Base-by-base conservation (phyloP, 805 yeast species). In the Lachancea sp. region DNA sequence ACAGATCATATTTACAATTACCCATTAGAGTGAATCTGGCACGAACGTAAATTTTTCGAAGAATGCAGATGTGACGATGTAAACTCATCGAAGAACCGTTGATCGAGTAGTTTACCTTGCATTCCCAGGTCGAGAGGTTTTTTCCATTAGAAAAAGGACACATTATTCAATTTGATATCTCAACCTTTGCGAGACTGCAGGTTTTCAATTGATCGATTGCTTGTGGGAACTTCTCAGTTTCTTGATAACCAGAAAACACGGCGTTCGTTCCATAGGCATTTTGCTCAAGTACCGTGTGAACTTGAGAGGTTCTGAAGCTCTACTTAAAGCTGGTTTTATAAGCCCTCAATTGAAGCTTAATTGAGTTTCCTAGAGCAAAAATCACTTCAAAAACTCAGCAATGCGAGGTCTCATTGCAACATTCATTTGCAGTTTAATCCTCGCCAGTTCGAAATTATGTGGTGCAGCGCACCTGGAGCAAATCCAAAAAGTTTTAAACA, bases 381-480 rank as follows among this genome's bases (percentile, higher is more conserved):
- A 22, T 22, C 4, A 8, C 11, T 30, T 10, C 5, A 13, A 30
- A 30, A 30, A n/a, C n/a, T n/a, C n/a, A n/a, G n/a, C n/a, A 22
- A 22, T 22, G 25, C 25, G 15, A 29, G 31, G 31, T 13, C 31
- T 29, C 31, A 11, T 13, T 11, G 31, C 15, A 11, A 13, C 31
- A 29, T 29, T 29, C 15, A 29, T 29, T 22, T 29, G 31, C 31
- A 29, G 31, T 17, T 7, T n/a, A 15, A 19, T 26, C 10, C 13
- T 39, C 17, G 13, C 29, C n/a, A 30, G 22, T 15, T 36, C 37
- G 11, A 40, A 22, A 26, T 26, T 43, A 4, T 43, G 46, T 20
- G 11, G 18, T 12, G 60, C 51, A 12, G 52, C 58, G 16, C 59
- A 56, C 18, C 41, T 61, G 25, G n/a, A 44, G 12, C 40, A 49